phyloP scores from a whole-genome alignment of 2,329 filamentous ascomycete genomes.

The Verticillium tricorpus region DNA sequence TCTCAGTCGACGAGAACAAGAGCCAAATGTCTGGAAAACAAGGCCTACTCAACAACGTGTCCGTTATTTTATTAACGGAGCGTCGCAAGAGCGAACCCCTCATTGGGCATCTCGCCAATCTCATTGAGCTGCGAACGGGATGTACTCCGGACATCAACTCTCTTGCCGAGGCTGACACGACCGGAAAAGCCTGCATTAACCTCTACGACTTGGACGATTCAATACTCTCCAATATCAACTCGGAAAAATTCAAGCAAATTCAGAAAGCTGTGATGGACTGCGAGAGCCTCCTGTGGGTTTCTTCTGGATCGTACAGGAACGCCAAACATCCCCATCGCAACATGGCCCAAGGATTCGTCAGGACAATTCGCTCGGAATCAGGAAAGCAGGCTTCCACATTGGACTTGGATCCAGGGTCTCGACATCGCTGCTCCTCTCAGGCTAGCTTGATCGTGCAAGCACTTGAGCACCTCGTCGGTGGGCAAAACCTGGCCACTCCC shows the following conservation, averaged over 20 bases:
- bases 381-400: background rate
- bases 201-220: background rate
- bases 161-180: slow-evolving; percentile 9
- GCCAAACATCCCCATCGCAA: background rate
- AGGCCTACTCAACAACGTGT: slow-evolving; percentile 8
- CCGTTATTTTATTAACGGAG: slow-evolving; percentile 21
- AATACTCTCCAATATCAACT: background rate
- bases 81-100: slow-evolving; percentile 12
- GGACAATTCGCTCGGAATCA: background rate
- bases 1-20: slow-evolving; percentile 3
- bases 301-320: background rate
- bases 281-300: background rate
- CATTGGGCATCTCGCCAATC: slow-evolving; percentile 12
- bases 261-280: background rate
- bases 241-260: background rate
- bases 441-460: background rate
- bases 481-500: background rate
- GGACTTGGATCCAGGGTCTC: background rate
- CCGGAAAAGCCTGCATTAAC: background rate
- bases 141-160: slow-evolving; percentile 13
- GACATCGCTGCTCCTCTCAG: background rate
- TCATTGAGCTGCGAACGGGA: slow-evolving; percentile 16
- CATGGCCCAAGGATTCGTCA: background rate
- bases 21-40: background rate
- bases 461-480: background rate